Evolutionary conservation across 352 stramenopile genomes (phyloP).

Genomic region (Phytophthora chlamydospora): DNA sequence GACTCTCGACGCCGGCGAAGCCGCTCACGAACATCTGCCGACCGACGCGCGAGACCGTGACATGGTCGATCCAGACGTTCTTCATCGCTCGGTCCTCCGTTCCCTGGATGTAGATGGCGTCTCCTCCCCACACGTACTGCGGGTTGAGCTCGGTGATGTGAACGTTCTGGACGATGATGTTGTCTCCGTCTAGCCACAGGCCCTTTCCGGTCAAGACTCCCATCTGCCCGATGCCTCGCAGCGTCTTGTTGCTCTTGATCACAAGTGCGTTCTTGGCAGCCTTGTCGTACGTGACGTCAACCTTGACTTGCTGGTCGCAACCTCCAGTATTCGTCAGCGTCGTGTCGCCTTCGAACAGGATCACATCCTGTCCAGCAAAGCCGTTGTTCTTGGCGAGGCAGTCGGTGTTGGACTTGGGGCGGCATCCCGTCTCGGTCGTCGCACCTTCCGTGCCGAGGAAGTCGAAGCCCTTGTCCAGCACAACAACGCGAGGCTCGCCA

Average conservation of each 20-base stretch:
- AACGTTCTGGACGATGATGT: constrained; percentile 53
- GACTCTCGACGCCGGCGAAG: constrained; percentile 35
- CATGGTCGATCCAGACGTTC: constrained; percentile 53
- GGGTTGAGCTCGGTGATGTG: constrained; percentile 51
- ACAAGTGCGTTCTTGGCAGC: constrained; percentile 29
- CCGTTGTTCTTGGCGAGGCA: constrained; percentile 56
- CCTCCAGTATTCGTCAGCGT: constrained; percentile 49
- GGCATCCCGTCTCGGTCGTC: constrained; percentile 49
- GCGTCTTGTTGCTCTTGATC: constrained; percentile 37
- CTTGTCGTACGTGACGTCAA: constrained; percentile 38
- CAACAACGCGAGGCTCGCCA: constrained; percentile 44
- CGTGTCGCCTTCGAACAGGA: constrained; percentile 46
- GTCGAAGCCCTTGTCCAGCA: constrained; percentile 50
- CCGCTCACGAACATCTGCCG: constrained; percentile 49
- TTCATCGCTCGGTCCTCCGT: constrained; percentile 23
- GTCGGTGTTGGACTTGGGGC: constrained; percentile 34
- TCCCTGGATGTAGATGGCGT: constrained; percentile 34
- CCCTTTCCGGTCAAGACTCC: constrained; percentile 36
- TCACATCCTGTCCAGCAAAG: constrained; percentile 48
- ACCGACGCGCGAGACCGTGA: constrained; percentile 44
- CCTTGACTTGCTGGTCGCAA: constrained; percentile 33
- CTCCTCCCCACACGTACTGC: constrained; percentile 40
- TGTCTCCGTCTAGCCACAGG: constrained; percentile 28
- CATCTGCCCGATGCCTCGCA: constrained; percentile 25
- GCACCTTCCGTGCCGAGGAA: constrained; percentile 48